Conservation (phyloP, 805 yeast genomes). For the Starmerella vaccinii region DNA sequence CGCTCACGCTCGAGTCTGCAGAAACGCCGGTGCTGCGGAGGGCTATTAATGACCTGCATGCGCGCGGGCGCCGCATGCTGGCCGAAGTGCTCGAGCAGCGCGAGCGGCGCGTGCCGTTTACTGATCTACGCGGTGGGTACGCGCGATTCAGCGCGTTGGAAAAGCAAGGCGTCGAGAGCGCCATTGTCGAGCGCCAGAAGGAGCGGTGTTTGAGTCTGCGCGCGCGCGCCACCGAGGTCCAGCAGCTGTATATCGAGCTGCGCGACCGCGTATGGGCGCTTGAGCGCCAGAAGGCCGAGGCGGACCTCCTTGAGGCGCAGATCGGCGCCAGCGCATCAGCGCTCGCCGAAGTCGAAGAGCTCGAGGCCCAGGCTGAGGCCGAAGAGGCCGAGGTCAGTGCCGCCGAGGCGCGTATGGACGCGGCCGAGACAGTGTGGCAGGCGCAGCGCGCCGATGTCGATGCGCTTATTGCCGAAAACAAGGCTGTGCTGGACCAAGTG, state of each 20-base stretch:
- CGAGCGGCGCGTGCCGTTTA: background rate
- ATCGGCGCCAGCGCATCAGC: background rate
- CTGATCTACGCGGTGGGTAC: background rate
- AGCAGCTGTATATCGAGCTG: background rate
- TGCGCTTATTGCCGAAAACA: slow-evolving; percentile 1
- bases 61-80: background rate
- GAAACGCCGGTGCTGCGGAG: slow-evolving; percentile 1
- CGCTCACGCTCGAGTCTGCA: background rate
- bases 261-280: background rate
- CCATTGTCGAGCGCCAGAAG: slow-evolving; percentile 3
- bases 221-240: background rate
- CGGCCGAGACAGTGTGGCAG: background rate
- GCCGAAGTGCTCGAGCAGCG: background rate
- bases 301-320: background rate
- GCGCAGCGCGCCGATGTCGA: background rate
- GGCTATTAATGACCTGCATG: background rate
- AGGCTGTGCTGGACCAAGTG: slow-evolving; percentile 1
- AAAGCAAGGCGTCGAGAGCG: background rate
- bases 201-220: background rate
- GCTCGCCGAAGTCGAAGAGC: background rate
- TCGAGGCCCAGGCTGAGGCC: background rate
- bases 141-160: slow-evolving; percentile 1
- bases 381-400: background rate
- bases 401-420: background rate
- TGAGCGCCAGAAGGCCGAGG: background rate